Percentiles rank a stretch among this genome's conserved stretches.
Evolutionary conservation across 2,329 filamentous ascomycete species (phyloP).

Genomic region (Neopestalotiopsis sp.): DNA sequence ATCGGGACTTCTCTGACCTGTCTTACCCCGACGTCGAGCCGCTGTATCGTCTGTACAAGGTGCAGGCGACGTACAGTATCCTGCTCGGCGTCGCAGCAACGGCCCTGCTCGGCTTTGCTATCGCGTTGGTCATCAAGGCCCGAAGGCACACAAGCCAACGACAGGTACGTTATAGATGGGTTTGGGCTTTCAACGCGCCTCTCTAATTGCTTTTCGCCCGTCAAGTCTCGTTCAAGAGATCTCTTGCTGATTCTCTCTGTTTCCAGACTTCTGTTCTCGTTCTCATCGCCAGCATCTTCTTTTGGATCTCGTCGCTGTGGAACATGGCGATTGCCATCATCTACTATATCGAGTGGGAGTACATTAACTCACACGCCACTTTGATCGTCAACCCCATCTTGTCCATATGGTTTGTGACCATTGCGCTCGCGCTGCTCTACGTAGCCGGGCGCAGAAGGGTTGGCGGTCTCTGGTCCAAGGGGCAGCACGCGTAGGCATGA

Average conservation of each 20-base stretch:
- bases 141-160: neutral
- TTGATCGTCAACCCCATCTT: conserved; percentile 3
- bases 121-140: neutral
- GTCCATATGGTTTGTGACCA: neutral
- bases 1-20: no score
- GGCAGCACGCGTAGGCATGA: neutral
- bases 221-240: no score
- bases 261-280: neutral
- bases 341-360: neutral
- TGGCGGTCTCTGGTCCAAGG: conserved; percentile 12
- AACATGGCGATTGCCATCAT: neutral
- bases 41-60: neutral
- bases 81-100: neutral
- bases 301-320: neutral
- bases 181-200: no score
- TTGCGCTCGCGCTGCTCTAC: neutral
- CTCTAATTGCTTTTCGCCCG: no score
- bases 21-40: no score
- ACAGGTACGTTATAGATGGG: neutral
- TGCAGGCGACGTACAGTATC: neutral
- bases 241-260: no score
- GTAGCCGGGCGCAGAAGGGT: neutral
- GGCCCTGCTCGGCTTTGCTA: neutral
- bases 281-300: conserved; percentile 8
- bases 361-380: neutral